Percentiles rank a stretch among this genome's conserved stretches.
phyloP scores from a whole-genome alignment of 2,329 filamentous ascomycete species.

The Rhinocladiella similis region DNA sequence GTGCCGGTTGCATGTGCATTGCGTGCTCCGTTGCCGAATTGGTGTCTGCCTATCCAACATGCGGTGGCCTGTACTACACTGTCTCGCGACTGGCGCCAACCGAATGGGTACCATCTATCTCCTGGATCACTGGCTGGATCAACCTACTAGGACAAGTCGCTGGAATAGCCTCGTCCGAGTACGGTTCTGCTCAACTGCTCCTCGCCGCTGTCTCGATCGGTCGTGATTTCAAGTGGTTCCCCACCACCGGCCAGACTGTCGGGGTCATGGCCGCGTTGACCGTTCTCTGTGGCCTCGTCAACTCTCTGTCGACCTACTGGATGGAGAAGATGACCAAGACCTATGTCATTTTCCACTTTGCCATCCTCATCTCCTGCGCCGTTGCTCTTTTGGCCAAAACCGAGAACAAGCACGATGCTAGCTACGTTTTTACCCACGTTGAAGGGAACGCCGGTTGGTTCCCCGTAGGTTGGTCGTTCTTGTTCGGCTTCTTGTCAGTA shows the following conservation, averaged over 20 bases:
- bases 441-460: slow-evolving; percentile 55
- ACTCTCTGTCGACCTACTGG: slow-evolving; percentile 57
- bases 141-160: slow-evolving; percentile 52
- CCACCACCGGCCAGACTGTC: slow-evolving; percentile 49
- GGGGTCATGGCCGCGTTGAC: slow-evolving; percentile 58
- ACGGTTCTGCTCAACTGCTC: slow-evolving; percentile 58
- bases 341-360: slow-evolving; percentile 60
- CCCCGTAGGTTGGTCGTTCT: slow-evolving; percentile 56
- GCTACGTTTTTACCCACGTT: slow-evolving; percentile 58
- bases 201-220: slow-evolving; percentile 57
- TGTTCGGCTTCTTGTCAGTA: slow-evolving; percentile 62
- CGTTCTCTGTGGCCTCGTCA: slow-evolving; percentile 53
- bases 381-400: slow-evolving; percentile 54
- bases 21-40: slow-evolving; percentile 56
- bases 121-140: slow-evolving; percentile 52
- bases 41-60: slow-evolving; percentile 60
- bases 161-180: slow-evolving; percentile 58
- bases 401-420: slow-evolving; percentile 52
- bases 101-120: slow-evolving; percentile 45
- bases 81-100: slow-evolving; percentile 57
- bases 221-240: slow-evolving; percentile 48
- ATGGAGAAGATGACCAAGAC: slow-evolving; percentile 59
- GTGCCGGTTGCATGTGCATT: slow-evolving; percentile 58
- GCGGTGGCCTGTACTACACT: slow-evolving; percentile 57
- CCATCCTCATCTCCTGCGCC: slow-evolving; percentile 52